phyloP scores from a whole-genome alignment of 176 grass and related monocot genomes.

The Olyra latifolia region DNA sequence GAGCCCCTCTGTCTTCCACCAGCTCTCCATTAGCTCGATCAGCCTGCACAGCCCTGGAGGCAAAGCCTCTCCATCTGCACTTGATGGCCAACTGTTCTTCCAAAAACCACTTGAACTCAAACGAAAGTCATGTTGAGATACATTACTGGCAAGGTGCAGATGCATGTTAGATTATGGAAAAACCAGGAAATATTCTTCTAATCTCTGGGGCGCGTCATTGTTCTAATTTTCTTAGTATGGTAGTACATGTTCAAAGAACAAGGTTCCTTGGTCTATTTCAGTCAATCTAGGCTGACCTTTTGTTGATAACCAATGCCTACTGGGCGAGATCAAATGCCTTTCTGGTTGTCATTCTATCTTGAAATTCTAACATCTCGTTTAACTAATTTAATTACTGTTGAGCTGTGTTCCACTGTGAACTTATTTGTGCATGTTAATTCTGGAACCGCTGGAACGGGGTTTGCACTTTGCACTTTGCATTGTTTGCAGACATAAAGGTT shows the following conservation, averaged over 20 bases:
- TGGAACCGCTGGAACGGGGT: too few species aligned
- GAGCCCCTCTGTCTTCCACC: slow-evolving; percentile 45
- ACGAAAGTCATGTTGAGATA: slow-evolving; percentile 43
- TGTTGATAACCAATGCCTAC: slow-evolving; percentile 26
- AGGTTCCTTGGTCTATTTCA: not conserved
- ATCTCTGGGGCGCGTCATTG: not conserved
- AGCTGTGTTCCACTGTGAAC: not conserved
- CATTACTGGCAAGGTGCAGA: not conserved
- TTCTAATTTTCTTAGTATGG: not conserved
- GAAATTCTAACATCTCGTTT: not conserved
- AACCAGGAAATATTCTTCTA: not conserved
- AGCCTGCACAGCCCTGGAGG: slow-evolving; percentile 47
- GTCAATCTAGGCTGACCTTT: not conserved
- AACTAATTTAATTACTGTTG: not conserved
- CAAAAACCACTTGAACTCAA: slow-evolving; percentile 53
- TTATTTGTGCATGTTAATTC: not conserved
- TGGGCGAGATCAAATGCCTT: slow-evolving; percentile 14
- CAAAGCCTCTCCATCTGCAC: slow-evolving; percentile 26
- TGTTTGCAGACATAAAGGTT: not conserved
- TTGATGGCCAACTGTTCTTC: slow-evolving; percentile 43
- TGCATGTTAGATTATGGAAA: not conserved
- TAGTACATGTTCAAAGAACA: not conserved
- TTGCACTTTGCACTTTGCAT: too few species aligned
- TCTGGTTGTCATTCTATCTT: not conserved
- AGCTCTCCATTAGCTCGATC: slow-evolving; percentile 60